phyloP scores from a whole-genome alignment of 495 filamentous ascomycete genomes.

The Sporormia fimetaria region DNA sequence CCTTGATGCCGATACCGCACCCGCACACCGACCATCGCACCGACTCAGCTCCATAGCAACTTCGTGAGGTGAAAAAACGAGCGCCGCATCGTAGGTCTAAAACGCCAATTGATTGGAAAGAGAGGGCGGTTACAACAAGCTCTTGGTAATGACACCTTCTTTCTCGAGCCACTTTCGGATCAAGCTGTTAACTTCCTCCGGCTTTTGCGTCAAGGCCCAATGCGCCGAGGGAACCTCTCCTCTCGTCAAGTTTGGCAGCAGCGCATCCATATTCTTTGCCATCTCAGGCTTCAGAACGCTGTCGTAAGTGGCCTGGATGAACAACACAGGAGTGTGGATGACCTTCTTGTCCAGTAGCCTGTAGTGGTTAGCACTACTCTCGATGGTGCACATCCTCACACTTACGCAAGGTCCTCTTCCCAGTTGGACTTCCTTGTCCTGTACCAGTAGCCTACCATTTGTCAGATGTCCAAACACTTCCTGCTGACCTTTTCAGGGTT shows the following conservation, averaged over 20 bases:
- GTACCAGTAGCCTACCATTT: slow-evolving; percentile 64
- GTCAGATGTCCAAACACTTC: slow-evolving; percentile 10
- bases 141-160: slow-evolving; percentile 30
- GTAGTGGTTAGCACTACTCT: slow-evolving; percentile 7
- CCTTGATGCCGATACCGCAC: slow-evolving; percentile 18
- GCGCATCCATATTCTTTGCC: slow-evolving; percentile 54
- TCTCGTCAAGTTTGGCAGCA: slow-evolving; percentile 46
- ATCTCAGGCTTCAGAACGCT: slow-evolving; percentile 54
- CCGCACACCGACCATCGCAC: neutral
- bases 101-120: neutral
- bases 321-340: slow-evolving; percentile 59
- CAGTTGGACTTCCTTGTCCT: slow-evolving; percentile 57
- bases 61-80: slow-evolving; percentile 2
- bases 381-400: slow-evolving; percentile 3
- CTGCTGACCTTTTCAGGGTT: neutral
- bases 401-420: slow-evolving; percentile 55
- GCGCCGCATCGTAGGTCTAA: slow-evolving; percentile 6
- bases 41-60: slow-evolving; percentile 1
- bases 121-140: slow-evolving; percentile 25
- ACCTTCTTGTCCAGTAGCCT: slow-evolving; percentile 25
- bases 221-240: slow-evolving; percentile 32
- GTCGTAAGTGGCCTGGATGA: slow-evolving; percentile 59
- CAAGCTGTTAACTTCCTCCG: slow-evolving; percentile 31
- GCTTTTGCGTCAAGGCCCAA: slow-evolving; percentile 36
- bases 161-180: slow-evolving; percentile 33